phyloP scores from a whole-genome alignment of 345 rosid species.

The Aquilaria sinensis region DNA sequence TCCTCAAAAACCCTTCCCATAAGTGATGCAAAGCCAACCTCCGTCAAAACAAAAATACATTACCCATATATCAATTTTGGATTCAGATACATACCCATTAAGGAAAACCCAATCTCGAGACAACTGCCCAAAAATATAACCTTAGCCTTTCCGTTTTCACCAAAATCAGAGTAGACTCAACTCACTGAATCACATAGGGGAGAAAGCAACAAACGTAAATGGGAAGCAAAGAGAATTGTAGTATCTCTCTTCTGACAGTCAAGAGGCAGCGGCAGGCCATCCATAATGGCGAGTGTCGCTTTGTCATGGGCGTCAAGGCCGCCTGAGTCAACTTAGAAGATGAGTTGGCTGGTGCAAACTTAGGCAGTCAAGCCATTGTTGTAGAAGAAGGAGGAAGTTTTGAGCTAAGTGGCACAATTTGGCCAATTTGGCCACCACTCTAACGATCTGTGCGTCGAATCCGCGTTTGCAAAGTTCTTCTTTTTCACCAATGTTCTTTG shows the following conservation, averaged over 20 bases:
- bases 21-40: constrained; percentile 61
- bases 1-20: constrained; percentile 65
- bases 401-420: constrained; percentile 13
- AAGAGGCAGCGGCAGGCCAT: constrained; percentile 75
- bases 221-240: background rate
- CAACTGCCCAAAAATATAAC: constrained; percentile 4
- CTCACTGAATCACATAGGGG: constrained; percentile 4
- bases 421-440: too few species aligned
- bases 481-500: too few species aligned
- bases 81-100: constrained; percentile 11
- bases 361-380: constrained; percentile 88
- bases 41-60: constrained; percentile 16
- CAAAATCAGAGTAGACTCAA: background rate
- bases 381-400: constrained; percentile 74
- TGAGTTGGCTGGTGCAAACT: constrained; percentile 51
- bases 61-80: background rate
- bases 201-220: constrained; percentile 1
- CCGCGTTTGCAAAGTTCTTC: too few species aligned
- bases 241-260: constrained; percentile 76
- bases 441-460: too few species aligned
- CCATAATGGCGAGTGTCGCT: constrained; percentile 80
- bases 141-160: background rate
- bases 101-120: background rate
- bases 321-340: constrained; percentile 87
- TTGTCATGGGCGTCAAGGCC: constrained; percentile 68